A percentile compares a stretch with the other conserved stretches of the same genome.
phyloP scores from a whole-genome alignment of 116 monocot species.

The Trichopus zeylanicus region DNA sequence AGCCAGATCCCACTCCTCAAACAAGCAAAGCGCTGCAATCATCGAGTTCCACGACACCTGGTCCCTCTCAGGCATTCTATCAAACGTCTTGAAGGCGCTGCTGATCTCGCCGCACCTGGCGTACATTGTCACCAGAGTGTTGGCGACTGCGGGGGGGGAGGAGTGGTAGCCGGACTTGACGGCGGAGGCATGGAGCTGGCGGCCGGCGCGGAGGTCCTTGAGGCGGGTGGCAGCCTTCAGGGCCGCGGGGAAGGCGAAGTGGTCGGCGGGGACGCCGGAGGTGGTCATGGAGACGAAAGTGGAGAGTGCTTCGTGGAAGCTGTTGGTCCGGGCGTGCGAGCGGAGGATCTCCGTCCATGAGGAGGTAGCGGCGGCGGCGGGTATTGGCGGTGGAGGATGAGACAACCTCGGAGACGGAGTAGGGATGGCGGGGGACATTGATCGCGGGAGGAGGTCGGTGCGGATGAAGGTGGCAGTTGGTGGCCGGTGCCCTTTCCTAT shows the following conservation, averaged over 20 bases:
- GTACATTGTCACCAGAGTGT: conserved; percentile 69
- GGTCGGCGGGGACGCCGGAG: conserved; percentile 42
- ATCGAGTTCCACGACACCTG: conserved; percentile 80
- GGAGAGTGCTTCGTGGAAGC: conserved; percentile 30
- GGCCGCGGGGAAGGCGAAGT: conserved; percentile 80
- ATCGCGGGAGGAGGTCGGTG: too few relatives aligned
- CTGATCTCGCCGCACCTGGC: conserved; percentile 45
- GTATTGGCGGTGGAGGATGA: too few relatives aligned
- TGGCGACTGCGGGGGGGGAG: conserved; percentile 40
- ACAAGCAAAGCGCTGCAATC: conserved; percentile 55
- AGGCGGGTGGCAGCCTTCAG: conserved; percentile 58
- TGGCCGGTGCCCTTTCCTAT: too few relatives aligned
- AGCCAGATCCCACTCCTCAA: conserved; percentile 47
- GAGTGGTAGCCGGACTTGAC: conserved; percentile 41
- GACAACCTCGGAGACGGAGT: conserved; percentile 7
- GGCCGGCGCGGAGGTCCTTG: conserved; percentile 28
- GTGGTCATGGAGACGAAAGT: conserved; percentile 53
- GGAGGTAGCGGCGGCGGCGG: conserved; percentile 1
- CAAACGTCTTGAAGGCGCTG: conserved; percentile 51
- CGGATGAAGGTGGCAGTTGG: too few relatives aligned
- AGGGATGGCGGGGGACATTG: neutral
- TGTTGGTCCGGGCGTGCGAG: conserved; percentile 43
- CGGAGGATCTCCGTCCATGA: conserved; percentile 71
- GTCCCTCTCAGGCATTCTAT: conserved; percentile 39
- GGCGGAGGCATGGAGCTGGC: conserved; percentile 61